These are phyloP conservation scores for Heliamphora pulchella DNA, from an alignment of 179 eudicot species.

Conservation along the genomic window DNA sequence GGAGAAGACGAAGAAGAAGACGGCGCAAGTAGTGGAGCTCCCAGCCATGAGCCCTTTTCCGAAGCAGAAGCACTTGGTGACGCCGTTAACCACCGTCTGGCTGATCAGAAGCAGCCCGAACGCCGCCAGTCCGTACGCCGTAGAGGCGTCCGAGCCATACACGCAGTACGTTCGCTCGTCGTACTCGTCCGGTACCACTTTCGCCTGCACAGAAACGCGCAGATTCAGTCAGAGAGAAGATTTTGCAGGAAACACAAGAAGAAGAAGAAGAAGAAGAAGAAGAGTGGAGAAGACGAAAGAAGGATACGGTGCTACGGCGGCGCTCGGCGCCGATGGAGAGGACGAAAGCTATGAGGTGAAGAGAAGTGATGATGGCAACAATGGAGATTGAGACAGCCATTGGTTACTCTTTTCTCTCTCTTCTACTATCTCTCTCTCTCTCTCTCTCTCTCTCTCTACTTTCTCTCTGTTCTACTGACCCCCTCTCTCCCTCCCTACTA, in stretches of 20 bases:
- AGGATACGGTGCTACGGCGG: slow-evolving; percentile 78
- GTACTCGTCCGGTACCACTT: slow-evolving; percentile 69
- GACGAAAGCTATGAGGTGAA: slow-evolving; percentile 87
- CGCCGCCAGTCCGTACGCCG: slow-evolving; percentile 79
- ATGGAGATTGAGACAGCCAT: slow-evolving; percentile 66
- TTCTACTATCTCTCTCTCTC: not conserved
- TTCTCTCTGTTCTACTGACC: not conserved
- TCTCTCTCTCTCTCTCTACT: too few species aligned
- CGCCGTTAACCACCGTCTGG: slow-evolving; percentile 68
- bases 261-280: not conserved
- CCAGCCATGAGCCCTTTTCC: slow-evolving; percentile 74
- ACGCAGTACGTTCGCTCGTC: slow-evolving; percentile 70
- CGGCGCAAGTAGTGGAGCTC: slow-evolving; percentile 46
- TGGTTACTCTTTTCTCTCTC: not conserved
- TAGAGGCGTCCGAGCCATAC: slow-evolving; percentile 81
- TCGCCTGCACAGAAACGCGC: slow-evolving; percentile 35
- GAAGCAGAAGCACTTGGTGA: slow-evolving; percentile 86
- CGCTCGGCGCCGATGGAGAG: slow-evolving; percentile 87
- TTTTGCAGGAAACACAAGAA: not conserved
- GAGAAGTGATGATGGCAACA: slow-evolving; percentile 45
- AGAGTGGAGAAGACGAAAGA: not conserved
- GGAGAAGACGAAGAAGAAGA: slow-evolving; percentile 78
- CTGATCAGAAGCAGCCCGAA: slow-evolving; percentile 71
- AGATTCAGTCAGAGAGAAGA: not conserved
- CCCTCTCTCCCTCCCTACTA: not conserved